phyloP scores from a whole-genome alignment of 2,329 filamentous ascomycete genomes.

The Penicillium sp. region DNA sequence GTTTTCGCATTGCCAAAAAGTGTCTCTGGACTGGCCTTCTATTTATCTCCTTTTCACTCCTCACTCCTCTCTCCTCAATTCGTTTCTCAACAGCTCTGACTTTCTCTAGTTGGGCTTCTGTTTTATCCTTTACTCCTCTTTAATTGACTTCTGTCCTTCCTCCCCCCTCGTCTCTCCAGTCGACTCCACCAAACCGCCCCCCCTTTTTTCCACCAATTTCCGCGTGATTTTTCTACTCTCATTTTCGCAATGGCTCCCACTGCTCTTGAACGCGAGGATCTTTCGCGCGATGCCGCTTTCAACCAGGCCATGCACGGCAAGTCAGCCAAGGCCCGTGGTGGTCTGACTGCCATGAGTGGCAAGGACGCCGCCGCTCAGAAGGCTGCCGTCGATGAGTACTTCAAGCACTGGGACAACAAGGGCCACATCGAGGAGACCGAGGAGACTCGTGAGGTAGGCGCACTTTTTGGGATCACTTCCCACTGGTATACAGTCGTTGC shows the following conservation, averaged over 20 bases:
- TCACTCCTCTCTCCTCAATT: slow-evolving; percentile 15
- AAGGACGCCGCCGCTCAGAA: slow-evolving; percentile 82
- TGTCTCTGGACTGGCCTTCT: slow-evolving; percentile 22
- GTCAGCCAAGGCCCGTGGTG: slow-evolving; percentile 71
- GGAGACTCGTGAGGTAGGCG: slow-evolving; percentile 73
- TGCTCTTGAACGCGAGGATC: slow-evolving; percentile 78
- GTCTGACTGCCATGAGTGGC: slow-evolving; percentile 79
- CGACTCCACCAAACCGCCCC: slow-evolving; percentile 1
- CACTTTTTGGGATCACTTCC: neutral
- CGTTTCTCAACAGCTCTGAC: slow-evolving; percentile 9
- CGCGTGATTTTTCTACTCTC: slow-evolving; percentile 24
- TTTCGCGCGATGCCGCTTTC: slow-evolving; percentile 84
- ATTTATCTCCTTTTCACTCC: slow-evolving; percentile 23
- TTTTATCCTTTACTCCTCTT: slow-evolving; percentile 13
- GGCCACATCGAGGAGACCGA: slow-evolving; percentile 77
- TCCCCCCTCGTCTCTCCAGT: neutral
- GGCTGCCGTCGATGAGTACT: slow-evolving; percentile 86
- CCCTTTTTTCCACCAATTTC: neutral
- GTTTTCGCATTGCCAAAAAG: slow-evolving; percentile 25
- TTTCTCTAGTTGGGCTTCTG: neutral
- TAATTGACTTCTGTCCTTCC: slow-evolving; percentile 13
- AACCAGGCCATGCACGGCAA: slow-evolving; percentile 84
- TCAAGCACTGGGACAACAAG: slow-evolving; percentile 96
- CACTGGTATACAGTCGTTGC: too few species aligned
- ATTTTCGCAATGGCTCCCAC: slow-evolving; percentile 55